These are phyloP conservation scores for Sorghum bicolor DNA, from an alignment of 176 grass and related monocot species.

Conservation along the genomic window DNA sequence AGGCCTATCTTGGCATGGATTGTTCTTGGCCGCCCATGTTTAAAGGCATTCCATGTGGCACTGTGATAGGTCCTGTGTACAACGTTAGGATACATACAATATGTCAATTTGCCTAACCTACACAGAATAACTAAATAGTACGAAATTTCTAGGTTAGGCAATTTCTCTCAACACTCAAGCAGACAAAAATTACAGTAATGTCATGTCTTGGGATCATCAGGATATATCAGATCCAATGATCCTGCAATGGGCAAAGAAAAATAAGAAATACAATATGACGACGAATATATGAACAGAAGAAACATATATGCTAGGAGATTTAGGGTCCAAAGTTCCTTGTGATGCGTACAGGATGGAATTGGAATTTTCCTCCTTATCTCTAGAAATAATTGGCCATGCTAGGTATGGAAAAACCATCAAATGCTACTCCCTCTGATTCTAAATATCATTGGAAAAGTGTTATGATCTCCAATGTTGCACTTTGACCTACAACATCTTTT, in stretches of 20 bases:
- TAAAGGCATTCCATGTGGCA: slow-evolving; percentile 4
- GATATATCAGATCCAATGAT: background rate
- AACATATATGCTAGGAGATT: background rate
- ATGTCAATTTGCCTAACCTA: slow-evolving; percentile 18
- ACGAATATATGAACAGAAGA: background rate
- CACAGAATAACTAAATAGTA: background rate
- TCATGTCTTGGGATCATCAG: background rate
- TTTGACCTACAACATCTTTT: background rate
- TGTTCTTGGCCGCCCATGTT: background rate
- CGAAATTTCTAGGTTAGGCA: background rate
- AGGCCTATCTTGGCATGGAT: background rate
- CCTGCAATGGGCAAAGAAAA: background rate
- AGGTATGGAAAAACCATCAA: background rate
- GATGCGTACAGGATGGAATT: background rate
- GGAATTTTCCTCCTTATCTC: background rate
- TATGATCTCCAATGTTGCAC: background rate
- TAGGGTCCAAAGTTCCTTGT: background rate
- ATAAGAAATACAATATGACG: background rate
- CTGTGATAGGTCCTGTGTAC: background rate
- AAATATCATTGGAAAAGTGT: background rate
- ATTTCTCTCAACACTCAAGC: background rate
- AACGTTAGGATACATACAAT: background rate
- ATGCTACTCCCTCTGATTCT: background rate
- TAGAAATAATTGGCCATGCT: background rate
- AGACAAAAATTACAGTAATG: background rate